Conservation (phyloP, 495 filamentous ascomycete genomes). For the Xylaria cubensis region DNA sequence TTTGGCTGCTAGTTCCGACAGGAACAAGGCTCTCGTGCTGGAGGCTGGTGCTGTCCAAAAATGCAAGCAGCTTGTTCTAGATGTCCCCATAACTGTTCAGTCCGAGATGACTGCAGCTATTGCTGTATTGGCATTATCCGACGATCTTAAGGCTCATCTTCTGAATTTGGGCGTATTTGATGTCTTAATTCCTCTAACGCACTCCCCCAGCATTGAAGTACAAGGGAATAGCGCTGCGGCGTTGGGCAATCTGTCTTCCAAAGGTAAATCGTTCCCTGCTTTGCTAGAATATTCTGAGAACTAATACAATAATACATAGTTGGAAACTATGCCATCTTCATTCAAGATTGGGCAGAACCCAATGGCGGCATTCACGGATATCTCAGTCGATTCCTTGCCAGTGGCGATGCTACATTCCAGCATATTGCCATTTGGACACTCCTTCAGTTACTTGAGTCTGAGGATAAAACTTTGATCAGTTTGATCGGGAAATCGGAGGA, state of each 20-base stretch:
- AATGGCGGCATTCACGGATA: slow-evolving; percentile 96
- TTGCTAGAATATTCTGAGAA: slow-evolving; percentile 10
- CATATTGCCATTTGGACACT: slow-evolving; percentile 99
- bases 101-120: slow-evolving; percentile 99
- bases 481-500: slow-evolving; percentile 87
- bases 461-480: slow-evolving; percentile 81
- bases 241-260: slow-evolving; percentile 92
- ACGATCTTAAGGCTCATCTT: slow-evolving; percentile 91
- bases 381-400: slow-evolving; percentile 87
- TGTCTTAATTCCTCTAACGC: slow-evolving; percentile 92
- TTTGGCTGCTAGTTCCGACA: slow-evolving; percentile 92
- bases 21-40: slow-evolving; percentile 94
- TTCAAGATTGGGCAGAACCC: slow-evolving; percentile 90
- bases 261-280: slow-evolving; percentile 66
- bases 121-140: slow-evolving; percentile 93
- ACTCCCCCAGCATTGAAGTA: slow-evolving; percentile 94
- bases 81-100: slow-evolving; percentile 92
- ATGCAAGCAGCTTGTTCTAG: slow-evolving; percentile 94
- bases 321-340: slow-evolving; percentile 94
- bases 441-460: slow-evolving; percentile 92
- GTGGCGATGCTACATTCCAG: slow-evolving; percentile 96
- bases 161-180: slow-evolving; percentile 96
- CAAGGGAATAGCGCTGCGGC: slow-evolving; percentile 98
- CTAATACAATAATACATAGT: slow-evolving; percentile 60
- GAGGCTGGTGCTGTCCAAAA: slow-evolving; percentile 98